phyloP scores from a whole-genome alignment of 352 stramenopile genomes.

The Hyaloperonospora arabidopsidis region DNA sequence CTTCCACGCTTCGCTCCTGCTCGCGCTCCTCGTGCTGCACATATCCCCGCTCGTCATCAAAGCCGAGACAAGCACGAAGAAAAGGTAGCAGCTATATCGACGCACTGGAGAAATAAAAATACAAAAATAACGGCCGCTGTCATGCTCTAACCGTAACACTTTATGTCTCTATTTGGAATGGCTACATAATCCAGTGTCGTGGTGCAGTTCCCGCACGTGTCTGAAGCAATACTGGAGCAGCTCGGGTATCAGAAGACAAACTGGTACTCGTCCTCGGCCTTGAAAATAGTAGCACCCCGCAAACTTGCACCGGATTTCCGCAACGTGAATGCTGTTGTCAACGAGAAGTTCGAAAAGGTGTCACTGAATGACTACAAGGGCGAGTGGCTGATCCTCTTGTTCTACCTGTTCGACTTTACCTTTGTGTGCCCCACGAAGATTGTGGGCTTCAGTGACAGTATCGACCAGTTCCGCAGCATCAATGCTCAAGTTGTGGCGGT shows the following conservation, averaged over 20 bases:
- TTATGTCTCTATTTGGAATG: too few relatives aligned
- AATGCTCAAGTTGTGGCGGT: conserved; percentile 74
- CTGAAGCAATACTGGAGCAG: conserved; percentile 65
- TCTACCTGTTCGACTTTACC: conserved; percentile 85
- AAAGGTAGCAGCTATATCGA: not conserved
- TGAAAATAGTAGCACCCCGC: conserved; percentile 70
- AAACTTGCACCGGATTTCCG: conserved; percentile 62
- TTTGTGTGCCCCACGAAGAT: conserved; percentile 85
- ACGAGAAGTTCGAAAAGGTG: conserved; percentile 76
- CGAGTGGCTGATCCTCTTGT: conserved; percentile 84
- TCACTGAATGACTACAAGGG: conserved; percentile 66
- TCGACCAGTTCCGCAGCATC: conserved; percentile 64
- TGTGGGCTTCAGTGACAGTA: conserved; percentile 69
- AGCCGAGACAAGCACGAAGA: not conserved
- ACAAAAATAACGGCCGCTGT: not conserved
- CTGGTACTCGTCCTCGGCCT: conserved; percentile 56
- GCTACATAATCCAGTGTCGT: conserved; percentile 35
- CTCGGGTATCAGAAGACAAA: conserved; percentile 72
- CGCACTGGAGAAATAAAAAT: not conserved
- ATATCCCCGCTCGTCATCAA: not conserved
- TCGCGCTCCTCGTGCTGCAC: not conserved
- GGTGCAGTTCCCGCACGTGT: conserved; percentile 70
- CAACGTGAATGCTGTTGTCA: conserved; percentile 71
- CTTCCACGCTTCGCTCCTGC: not conserved
- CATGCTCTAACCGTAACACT: not conserved